These are phyloP conservation scores for Teratosphaeria zuluensis DNA, from an alignment of 2,329 filamentous ascomycete genomes.

Conservation along the genomic window DNA sequence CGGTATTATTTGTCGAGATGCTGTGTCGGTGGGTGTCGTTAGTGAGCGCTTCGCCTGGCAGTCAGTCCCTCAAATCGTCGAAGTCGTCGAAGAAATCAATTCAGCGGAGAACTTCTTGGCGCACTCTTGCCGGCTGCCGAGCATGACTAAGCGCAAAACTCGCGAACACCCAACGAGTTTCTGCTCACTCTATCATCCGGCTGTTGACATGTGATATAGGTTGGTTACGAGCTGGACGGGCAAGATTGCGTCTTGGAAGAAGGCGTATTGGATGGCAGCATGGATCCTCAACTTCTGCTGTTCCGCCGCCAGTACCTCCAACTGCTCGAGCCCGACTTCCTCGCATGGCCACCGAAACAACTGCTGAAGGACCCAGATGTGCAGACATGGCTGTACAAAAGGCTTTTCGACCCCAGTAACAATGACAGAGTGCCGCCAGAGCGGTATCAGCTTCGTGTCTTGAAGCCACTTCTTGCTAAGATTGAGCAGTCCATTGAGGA, in stretches of 20 bases:
- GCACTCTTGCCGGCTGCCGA: neutral
- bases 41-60: conserved; percentile 13
- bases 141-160: neutral
- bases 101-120: neutral
- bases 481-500: conserved; percentile 69
- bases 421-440: conserved; percentile 52
- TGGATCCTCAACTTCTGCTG: conserved; percentile 27
- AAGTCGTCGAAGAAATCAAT: neutral
- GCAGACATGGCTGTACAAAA: conserved; percentile 57
- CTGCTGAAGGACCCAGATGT: conserved; percentile 51
- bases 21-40: conserved; percentile 4
- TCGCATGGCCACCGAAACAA: conserved; percentile 54
- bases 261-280: conserved; percentile 2
- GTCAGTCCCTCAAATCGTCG: neutral
- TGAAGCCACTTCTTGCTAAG: conserved; percentile 61
- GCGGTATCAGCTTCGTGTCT: conserved; percentile 58
- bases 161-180: neutral
- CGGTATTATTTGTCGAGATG: conserved; percentile 29
- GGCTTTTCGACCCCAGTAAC: conserved; percentile 54
- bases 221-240: too few species aligned
- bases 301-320: conserved; percentile 74
- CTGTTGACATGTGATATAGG: too few species aligned
- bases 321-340: conserved; percentile 49
- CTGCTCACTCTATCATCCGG: too few species aligned
- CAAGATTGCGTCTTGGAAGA: too few species aligned